Evolutionary conservation across 768 basidiomycete species (phyloP), one percentile per base, ranked within the genome.

Genomic region (Xerocomellus chrysenteron): DNA sequence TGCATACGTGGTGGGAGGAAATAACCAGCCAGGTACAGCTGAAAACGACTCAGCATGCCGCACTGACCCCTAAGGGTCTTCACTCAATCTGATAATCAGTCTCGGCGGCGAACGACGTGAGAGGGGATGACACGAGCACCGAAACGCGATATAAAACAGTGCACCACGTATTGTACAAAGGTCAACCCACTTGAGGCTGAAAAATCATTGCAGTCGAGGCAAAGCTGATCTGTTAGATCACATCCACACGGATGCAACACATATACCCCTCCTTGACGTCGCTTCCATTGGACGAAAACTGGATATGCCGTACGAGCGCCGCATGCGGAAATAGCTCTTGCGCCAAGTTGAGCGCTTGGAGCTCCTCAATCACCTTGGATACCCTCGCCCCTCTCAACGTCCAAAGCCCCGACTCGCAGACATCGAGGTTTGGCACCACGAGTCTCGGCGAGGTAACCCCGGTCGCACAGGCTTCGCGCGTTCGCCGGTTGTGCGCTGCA

Each of bases 21-120:
- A 67, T 91, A 90, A 1, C 79, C 82, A 19, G 82, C 78, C 24
- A 89, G 68, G 61, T 87, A 89, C n/a, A 87, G 62, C 86, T 88
- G 51, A 45, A 24, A 45, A 21, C 39, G 19, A 39, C 12, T 44
- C 19, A 52, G 46, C 61, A 37, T 19, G 21, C 52, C 54, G 5
- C 35, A 32, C 47, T 2, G 17, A n/a, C 11, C 7, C 19, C 4
- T 2, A 10, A 39, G 21, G 32, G 47, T 40, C 26, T 30, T 49
- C 24, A 79, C 86, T 68, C 70, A 41, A 89, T 78, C 60, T 91
- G 87, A 64, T 86, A 88, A 16, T 82, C 88, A 6, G 89, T 88
- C 13, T 84, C 80, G 6, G 79, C 73, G 1, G 90, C 88, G 60
- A 91, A 92, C 3, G 88, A 85, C 4, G 86, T 84, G 28, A 92